Evolutionary conservation across 257 asterid species (phyloP).

Genomic region (Solanum piurae): DNA sequence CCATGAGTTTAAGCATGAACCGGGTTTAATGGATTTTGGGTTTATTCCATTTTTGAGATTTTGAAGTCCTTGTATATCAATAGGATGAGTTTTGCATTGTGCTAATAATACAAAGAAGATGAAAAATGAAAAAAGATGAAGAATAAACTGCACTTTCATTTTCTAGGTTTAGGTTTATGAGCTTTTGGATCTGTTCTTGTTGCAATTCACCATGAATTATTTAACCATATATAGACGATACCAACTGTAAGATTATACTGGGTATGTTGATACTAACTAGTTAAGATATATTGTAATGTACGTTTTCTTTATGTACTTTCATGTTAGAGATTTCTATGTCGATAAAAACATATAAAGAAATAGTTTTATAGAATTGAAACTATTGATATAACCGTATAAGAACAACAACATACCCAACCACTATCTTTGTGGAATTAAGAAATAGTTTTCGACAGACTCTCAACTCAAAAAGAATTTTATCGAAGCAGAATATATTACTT

Average conservation of each 20-base stretch:
- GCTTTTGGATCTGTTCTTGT: neutral
- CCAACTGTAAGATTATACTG: neutral
- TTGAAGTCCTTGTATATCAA: neutral
- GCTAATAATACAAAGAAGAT: neutral
- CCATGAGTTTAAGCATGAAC: conserved; percentile 21
- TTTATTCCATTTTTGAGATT: neutral
- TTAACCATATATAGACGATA: no score
- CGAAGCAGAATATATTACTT: neutral
- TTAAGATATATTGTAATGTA: neutral
- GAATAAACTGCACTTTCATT: neutral
- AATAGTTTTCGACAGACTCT: no score
- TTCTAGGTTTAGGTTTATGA: neutral
- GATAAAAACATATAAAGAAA: no score
- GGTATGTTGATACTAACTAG: neutral
- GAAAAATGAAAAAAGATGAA: neutral
- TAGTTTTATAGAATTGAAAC: no score
- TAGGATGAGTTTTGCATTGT: conserved; percentile 9
- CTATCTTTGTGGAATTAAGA: no score
- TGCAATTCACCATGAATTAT: no score
- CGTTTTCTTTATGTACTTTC: no score
- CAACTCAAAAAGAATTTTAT: no score
- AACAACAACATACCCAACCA: no score
- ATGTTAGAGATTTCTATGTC: no score
- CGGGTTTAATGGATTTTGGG: conserved; percentile 1
- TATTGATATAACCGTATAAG: neutral